Evolutionary conservation across 305 asterid species (phyloP).

Genomic region (Fraxinus sp.): DNA sequence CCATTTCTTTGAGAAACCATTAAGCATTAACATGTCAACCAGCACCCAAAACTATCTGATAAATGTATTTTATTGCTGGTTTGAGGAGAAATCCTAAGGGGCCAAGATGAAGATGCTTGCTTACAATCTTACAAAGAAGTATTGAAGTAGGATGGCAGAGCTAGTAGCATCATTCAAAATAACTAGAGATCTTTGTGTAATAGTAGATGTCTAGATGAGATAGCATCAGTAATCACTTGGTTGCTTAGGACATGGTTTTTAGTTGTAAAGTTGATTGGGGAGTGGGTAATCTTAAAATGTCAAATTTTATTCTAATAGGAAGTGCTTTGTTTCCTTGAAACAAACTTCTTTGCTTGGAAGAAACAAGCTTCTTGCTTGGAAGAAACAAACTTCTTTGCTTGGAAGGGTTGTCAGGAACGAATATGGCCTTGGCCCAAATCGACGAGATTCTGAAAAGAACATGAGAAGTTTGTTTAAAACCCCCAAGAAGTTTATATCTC

Average conservation of each 20-base stretch:
- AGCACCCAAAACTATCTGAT: slow-evolving; percentile 9
- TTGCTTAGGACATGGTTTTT: not conserved
- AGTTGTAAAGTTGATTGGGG: not conserved
- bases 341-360: not conserved
- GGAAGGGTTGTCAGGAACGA: not conserved
- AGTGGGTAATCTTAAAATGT: not conserved
- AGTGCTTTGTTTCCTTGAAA: not conserved
- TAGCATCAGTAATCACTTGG: not conserved
- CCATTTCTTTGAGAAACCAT: slow-evolving; percentile 18
- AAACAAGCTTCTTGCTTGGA: no score
- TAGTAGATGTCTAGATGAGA: not conserved
- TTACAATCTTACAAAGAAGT: not conserved
- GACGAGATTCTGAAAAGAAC: not conserved
- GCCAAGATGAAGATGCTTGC: slow-evolving; percentile 8
- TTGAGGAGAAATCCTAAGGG: slow-evolving; percentile 16
- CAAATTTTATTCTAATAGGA: not conserved
- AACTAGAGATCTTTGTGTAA: not conserved
- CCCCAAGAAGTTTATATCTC: not conserved
- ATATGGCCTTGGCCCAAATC: not conserved
- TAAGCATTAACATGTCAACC: slow-evolving; percentile 11
- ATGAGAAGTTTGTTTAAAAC: not conserved
- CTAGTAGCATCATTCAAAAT: not conserved
- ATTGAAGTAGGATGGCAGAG: not conserved
- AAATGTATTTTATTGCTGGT: slow-evolving; percentile 3
- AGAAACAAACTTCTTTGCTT: not conserved